Evolutionary conservation across 1,284 basidiomycete genomes (phyloP).

Genomic region (Butyriboletus appendiculatus): DNA sequence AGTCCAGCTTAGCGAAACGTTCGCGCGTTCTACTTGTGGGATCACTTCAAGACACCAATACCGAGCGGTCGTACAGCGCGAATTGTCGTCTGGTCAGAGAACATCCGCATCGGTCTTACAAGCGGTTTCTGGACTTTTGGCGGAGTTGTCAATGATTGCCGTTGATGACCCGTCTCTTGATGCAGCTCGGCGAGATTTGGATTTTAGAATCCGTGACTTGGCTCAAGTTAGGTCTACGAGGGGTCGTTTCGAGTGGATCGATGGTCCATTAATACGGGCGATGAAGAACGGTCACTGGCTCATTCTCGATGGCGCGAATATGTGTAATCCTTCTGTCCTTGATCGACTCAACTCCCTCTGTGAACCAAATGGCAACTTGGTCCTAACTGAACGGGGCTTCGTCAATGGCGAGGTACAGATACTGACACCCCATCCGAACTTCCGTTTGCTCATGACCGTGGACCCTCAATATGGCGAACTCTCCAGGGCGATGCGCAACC

Average conservation of each 20-base stretch:
- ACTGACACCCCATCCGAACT: constrained; percentile 83
- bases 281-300: constrained; percentile 91
- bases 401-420: constrained; percentile 77
- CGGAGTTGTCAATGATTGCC: constrained; percentile 22
- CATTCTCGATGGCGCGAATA: constrained; percentile 90
- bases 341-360: constrained; percentile 98
- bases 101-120: constrained; percentile 26
- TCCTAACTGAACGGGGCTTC: constrained; percentile 88
- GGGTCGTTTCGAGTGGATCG: constrained; percentile 92
- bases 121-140: constrained; percentile 22
- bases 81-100: constrained; percentile 24
- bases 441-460: constrained; percentile 94
- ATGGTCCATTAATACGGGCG: constrained; percentile 91
- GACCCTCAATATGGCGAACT: constrained; percentile 93
- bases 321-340: constrained; percentile 94
- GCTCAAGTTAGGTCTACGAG: constrained; percentile 18
- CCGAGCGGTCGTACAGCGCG: constrained; percentile 18
- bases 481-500: constrained; percentile 97
- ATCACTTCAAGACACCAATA: constrained; percentile 32
- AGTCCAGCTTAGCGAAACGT: constrained; percentile 41
- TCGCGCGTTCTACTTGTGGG: constrained; percentile 41
- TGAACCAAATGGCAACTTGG: constrained; percentile 81
- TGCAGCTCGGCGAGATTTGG: constrained; percentile 16
- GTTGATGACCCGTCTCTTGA: constrained; percentile 14
- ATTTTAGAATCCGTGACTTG: constrained; percentile 17